A percentile compares a stretch with the other conserved stretches of the same genome.
phyloP scores from a whole-genome alignment of 495 filamentous ascomycete species.

The Astrocystis sublimbata region DNA sequence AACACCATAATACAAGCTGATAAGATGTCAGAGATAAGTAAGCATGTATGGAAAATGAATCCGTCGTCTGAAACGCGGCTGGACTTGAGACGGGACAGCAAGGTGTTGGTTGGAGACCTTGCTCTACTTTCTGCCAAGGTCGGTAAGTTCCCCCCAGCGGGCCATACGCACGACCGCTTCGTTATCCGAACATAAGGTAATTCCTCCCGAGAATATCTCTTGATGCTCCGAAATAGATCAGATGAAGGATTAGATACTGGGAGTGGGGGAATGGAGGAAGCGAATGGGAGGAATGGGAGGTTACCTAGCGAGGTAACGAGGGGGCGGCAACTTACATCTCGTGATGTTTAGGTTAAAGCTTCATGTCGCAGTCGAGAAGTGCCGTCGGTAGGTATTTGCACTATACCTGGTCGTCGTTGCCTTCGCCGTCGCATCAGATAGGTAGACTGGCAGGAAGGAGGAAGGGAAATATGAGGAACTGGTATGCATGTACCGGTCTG shows the following conservation, averaged over 20 bases:
- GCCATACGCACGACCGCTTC: too few relatives aligned
- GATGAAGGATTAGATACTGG: slow-evolving; percentile 11
- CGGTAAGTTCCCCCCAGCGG: too few relatives aligned
- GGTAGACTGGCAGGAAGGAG: too few relatives aligned
- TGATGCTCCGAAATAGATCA: background rate
- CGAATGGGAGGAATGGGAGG: background rate
- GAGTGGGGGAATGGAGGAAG: background rate
- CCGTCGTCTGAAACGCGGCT: slow-evolving; percentile 8
- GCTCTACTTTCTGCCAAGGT: too few relatives aligned
- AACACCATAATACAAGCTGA: background rate
- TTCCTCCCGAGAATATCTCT: background rate
- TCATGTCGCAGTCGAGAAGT: background rate
- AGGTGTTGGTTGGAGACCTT: too few relatives aligned
- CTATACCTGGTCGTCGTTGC: too few relatives aligned
- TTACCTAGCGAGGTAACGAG: background rate
- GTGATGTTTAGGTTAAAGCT: background rate
- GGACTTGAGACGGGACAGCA: slow-evolving; percentile 10
- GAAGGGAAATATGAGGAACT: too few relatives aligned
- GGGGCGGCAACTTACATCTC: background rate
- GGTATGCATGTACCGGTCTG: too few relatives aligned
- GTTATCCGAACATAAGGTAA: background rate
- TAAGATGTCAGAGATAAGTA: slow-evolving; percentile 2
- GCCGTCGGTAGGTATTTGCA: background rate
- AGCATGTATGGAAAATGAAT: too few relatives aligned
- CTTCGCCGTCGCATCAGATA: too few relatives aligned